Evolutionary conservation across 768 basidiomycete genomes (phyloP), one percentile per base, ranked within the genome.

Genomic region (Xerocomus spinulosus): DNA sequence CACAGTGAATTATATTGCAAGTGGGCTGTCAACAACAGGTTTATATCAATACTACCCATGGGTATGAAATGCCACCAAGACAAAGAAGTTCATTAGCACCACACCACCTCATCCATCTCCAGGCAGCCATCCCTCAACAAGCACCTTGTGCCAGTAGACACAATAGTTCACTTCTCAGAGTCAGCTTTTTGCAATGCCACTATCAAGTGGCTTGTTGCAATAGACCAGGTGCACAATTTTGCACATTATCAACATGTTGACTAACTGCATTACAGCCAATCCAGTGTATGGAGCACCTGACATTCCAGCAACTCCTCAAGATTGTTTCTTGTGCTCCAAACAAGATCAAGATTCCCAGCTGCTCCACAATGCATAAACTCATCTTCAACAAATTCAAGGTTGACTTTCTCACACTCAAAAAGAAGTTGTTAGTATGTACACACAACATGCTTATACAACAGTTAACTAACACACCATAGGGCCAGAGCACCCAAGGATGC

Each of bases 311-410:
- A 40, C 7, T 50, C n/a, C 43, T 50, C 0, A 4, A 45, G 2
- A 50, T 50, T 17, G 21, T 24, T n/a, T 33, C 18, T 2, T 5
- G 2, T 24, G 40, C 50, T 34, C n/a, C 50, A 15, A 43, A 38
- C 29, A 24, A 12, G 24, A 48, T 51, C 41, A 48, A 39, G 35
- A 8, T 51, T 0, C 30, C 41, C 1, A 1, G 41, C 15, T 10
- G 12, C 15, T 36, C 13, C 3, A 32, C 8, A 1, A 4, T 14
- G 4, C n/a, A 3, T 2, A 15, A 44, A 10, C 37, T 28, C 10
- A 40, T 50, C 2, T 39, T 50, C 49, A 50, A 40, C 3, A 49
- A 49, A 49, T 49, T 49, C 36, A 49, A 49, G 36, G 9, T 38
- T 1, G 28, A 49, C 6, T 32, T 49, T 14, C 36, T 49, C 18